phyloP scores from a whole-genome alignment of 345 rosid species.

The Euphorbia tirucalli region DNA sequence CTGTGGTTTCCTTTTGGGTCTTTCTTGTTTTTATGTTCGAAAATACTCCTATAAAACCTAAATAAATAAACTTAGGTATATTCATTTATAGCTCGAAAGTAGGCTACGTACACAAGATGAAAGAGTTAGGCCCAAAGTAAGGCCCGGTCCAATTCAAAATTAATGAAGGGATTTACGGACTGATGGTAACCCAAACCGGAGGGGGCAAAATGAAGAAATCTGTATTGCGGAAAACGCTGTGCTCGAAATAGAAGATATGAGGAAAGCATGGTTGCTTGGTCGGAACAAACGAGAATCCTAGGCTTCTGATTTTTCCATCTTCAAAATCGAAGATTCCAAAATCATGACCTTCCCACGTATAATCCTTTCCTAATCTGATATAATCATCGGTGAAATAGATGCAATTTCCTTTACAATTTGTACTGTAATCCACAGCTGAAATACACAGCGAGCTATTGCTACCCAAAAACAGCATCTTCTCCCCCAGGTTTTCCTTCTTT shows the following conservation, averaged over 20 bases:
- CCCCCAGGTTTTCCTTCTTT: neutral
- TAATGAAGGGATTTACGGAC: slow-evolving; percentile 12
- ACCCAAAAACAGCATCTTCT: slow-evolving; percentile 14
- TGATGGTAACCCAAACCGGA: slow-evolving; percentile 21
- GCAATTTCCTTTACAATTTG: slow-evolving; percentile 8
- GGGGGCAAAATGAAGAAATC: slow-evolving; percentile 14
- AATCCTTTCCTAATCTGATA: slow-evolving; percentile 7
- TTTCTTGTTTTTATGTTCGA: too few species aligned
- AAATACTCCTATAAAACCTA: too few species aligned
- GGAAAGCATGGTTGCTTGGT: neutral
- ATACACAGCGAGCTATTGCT: neutral
- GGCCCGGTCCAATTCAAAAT: too few species aligned
- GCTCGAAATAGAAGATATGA: neutral
- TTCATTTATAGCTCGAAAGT: too few species aligned
- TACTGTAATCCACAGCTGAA: neutral
- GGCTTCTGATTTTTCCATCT: neutral
- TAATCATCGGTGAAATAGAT: slow-evolving; percentile 20
- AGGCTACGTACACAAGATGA: too few species aligned
- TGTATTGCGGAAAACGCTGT: neutral
- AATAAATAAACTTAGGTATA: too few species aligned
- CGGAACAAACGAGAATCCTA: neutral
- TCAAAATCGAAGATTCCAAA: slow-evolving; percentile 11
- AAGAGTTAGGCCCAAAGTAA: too few species aligned
- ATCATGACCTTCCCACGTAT: slow-evolving; percentile 21
- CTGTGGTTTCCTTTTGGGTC: too few species aligned